These are phyloP conservation scores for Erigeron canadensis DNA, from an alignment of 129 eudicot genomes.

Conservation along the genomic window DNA sequence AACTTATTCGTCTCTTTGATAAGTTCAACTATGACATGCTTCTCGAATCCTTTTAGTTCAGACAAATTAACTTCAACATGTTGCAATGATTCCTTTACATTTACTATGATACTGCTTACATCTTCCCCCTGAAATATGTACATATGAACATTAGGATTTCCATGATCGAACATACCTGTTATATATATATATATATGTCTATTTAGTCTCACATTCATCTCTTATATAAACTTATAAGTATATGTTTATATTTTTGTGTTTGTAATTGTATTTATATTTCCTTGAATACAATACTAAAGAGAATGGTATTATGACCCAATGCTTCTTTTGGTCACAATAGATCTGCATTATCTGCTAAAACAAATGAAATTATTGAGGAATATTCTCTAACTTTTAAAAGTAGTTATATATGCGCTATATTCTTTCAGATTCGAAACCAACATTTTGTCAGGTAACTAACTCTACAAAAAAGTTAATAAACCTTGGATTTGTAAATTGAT, in stretches of 20 bases:
- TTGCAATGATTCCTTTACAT: constrained; percentile 57
- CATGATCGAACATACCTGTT: neutral
- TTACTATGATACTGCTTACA: constrained; percentile 62
- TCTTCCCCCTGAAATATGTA: constrained; percentile 61
- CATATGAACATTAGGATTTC: neutral
- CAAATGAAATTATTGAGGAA: constrained; percentile 16
- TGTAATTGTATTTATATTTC: neutral
- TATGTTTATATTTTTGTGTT: neutral
- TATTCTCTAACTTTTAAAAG: neutral
- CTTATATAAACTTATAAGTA: neutral
- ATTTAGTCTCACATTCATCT: no score
- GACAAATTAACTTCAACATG: constrained; percentile 73
- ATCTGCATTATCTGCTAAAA: neutral
- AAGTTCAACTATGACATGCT: constrained; percentile 76
- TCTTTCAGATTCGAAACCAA: neutral
- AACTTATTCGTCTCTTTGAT: constrained; percentile 51
- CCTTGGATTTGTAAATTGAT: neutral
- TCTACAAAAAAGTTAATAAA: constrained; percentile 23
- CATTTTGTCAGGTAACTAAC: neutral
- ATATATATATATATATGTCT: neutral
- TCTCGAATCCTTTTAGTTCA: constrained; percentile 75
- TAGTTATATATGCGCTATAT: neutral
- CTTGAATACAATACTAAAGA: constrained; percentile 8
- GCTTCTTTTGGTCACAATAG: constrained; percentile 9
- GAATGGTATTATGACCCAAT: constrained; percentile 11